Base-by-base conservation (phyloP, 257 asterid genomes). In the Eustoma russellianum region DNA sequence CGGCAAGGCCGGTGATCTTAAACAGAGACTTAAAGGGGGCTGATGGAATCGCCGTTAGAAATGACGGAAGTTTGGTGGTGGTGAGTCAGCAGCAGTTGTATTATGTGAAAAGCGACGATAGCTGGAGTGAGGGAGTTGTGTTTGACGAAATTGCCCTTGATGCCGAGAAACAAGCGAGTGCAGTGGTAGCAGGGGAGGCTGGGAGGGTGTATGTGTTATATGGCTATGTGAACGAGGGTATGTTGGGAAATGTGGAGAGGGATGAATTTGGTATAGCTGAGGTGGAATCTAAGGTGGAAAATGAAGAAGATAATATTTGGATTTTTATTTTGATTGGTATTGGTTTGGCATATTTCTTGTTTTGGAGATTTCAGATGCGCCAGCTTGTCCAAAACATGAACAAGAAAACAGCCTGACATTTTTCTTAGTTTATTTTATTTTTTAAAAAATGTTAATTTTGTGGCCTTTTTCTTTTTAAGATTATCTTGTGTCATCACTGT, bases 291-390 rank as follows among this genome's bases (percentile, higher is more conserved):
- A 82, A 71, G 18, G 57, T 33, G 30, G 98, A 91, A 52, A 62
- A 57, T 24, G 66, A 73, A 52, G 95, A 74, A 19, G 98, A 87
- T 46, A 62, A 64, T 5, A 57, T 80, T 60, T 91, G 96, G 98
- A 44, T 91, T n/a, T 80, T 70, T 58, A 76, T 79, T 16, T 57
- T 87, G 73, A 55, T 91, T 52, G 98, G 95, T 47, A 57, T 87
- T 52, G 96, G 98, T 6, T 59, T 87, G 3, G 73, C 70, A 53
- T 84, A 84, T 66, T 79, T 87, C 83, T 12, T 70, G 73, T 33
- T 82, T 30, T 87, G 97, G 98, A 91, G 94, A 73, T 87, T 87
- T 38, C 97, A 91, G 67, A 87, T 87, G 97, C 63, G 70, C 16
- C 66, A 18, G 14, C 82, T 91, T 41, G 77, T 63, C 19, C 58